Percentiles rank a stretch among this genome's conserved stretches.
Conservation (phyloP, 345 rosid species). For the Microthlaspi erraticum region DNA sequence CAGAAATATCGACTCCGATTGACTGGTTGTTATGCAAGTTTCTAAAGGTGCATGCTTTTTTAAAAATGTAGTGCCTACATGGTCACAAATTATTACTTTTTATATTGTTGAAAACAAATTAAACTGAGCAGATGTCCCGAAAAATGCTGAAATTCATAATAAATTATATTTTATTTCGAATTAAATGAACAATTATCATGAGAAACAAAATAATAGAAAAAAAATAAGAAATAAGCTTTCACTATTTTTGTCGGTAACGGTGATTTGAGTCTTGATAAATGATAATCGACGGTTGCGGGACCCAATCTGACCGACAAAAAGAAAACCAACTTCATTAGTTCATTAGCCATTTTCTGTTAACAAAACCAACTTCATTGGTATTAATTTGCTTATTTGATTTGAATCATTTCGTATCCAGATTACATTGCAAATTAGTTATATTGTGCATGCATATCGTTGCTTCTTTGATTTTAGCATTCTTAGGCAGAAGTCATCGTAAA, state of each 20-base stretch:
- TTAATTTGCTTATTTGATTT: not conserved
- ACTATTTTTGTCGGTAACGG: slow-evolving; percentile 41
- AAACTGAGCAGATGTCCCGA: slow-evolving; percentile 23
- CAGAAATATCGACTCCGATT: slow-evolving; percentile 14
- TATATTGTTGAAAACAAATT: not conserved
- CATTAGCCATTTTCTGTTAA: not conserved
- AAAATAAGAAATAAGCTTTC: not conserved
- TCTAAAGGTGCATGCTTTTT: slow-evolving; percentile 16
- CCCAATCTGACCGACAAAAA: slow-evolving; percentile 42
- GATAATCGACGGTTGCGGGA: slow-evolving; percentile 33
- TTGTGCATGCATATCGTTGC: not conserved
- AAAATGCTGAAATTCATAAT: slow-evolving; percentile 10
- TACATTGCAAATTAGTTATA: not conserved
- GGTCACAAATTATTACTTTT: not conserved
- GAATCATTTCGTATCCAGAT: slow-evolving; percentile 6
- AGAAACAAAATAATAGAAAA: not conserved
- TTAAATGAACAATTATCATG: not conserved
- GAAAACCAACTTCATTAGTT: not conserved
- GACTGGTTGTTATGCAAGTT: slow-evolving; percentile 8
- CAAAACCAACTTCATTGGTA: slow-evolving; percentile 11
- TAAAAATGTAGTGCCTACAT: not conserved
- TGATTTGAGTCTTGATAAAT: slow-evolving; percentile 24
- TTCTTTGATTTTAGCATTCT: not conserved
- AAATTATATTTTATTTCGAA: not conserved
- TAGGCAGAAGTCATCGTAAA: not conserved